A percentile compares a stretch with the other conserved stretches of the same genome.
phyloP scores from a whole-genome alignment of 768 basidiomycete genomes.

The Agrocybe praecox region DNA sequence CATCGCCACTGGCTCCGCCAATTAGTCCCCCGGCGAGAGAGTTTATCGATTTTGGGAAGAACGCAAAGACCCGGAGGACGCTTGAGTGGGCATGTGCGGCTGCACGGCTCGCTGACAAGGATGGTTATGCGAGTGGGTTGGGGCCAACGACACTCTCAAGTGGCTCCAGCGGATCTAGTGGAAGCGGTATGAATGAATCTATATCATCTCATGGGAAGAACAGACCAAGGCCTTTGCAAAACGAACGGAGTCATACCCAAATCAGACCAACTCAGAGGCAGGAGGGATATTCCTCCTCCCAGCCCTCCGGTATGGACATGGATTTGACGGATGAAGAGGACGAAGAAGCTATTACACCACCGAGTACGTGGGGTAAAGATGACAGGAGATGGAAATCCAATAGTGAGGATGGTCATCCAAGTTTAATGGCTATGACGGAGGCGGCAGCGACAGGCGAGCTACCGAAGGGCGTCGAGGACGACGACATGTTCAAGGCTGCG shows the following conservation, averaged over 20 bases:
- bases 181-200: not conserved
- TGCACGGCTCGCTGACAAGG: slow-evolving; percentile 50
- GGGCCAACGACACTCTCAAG: slow-evolving; percentile 5
- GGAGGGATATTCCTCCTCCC: not conserved
- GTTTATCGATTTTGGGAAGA: slow-evolving; percentile 48
- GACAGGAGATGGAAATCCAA: slow-evolving; percentile 38
- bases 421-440: slow-evolving; percentile 13
- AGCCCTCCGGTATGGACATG: slow-evolving; percentile 6
- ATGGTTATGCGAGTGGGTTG: slow-evolving; percentile 21
- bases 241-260: slow-evolving; percentile 5
- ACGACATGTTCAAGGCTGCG: slow-evolving; percentile 73
- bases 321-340: slow-evolving; percentile 62
- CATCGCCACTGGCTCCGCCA: slow-evolving; percentile 59
- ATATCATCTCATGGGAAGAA: not conserved
- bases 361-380: slow-evolving; percentile 49
- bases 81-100: slow-evolving; percentile 80
- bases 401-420: slow-evolving; percentile 19
- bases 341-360: slow-evolving; percentile 67
- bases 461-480: slow-evolving; percentile 43
- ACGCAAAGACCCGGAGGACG: slow-evolving; percentile 50
- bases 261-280: not conserved
- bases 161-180: slow-evolving; percentile 15
- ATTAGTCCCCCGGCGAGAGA: slow-evolving; percentile 53
- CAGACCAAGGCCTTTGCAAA: not conserved
- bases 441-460: slow-evolving; percentile 9